Base-by-base conservation (phyloP, 169 alveolate genomes). In the Eimeria necatrix region DNA sequence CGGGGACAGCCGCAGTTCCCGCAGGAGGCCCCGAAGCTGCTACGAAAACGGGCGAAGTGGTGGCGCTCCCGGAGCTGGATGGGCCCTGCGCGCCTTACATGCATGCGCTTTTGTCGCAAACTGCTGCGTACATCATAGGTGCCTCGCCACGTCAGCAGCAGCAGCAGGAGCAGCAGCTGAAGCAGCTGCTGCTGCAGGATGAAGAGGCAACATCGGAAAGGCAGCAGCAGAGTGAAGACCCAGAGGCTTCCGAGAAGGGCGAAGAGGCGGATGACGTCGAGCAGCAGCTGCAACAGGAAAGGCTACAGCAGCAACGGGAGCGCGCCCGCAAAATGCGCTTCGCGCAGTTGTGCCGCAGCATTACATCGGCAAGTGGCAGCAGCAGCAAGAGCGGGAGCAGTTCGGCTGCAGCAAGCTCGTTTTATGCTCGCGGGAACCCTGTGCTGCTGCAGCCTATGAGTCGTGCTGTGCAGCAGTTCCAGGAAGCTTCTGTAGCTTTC, bases 311-410 rank as follows among this genome's bases (percentile, higher is more conserved):
- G 76, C 91, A 84, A 56, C 95, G 95, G 1, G 95, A 93, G 24
- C 95, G 95, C 16, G 93, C 93, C 51, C 88, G 93, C 14, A 93
- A 93, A 78, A 32, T 93, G 93, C 93, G 90, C 22, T 93, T 93
- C 70, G 41, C 90, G 8, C 94, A 93, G 61, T 88, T 93, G 24
- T 24, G 80, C 49, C 81, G 85, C 26, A 51, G 86, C 68, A 64
- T 52, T 70, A 6, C 64, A n/a, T 46, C 32, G 4, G 32, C 76
- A 14, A 84, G 73, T 18, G 48, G 74, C 24, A 24, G 12, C 26
- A 22, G 52, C 12, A 56, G 91, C 88, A 32, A 26, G 9, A 12
- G 61, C 32, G 61, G 81, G 4, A 60, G 52, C 81, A 41, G 18
- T 60, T 10, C 14, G 64, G 76, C 56, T 4, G 96, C 91, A 5